phyloP scores from a whole-genome alignment of 352 stramenopile genomes.

The Phytophthora cryptogea region DNA sequence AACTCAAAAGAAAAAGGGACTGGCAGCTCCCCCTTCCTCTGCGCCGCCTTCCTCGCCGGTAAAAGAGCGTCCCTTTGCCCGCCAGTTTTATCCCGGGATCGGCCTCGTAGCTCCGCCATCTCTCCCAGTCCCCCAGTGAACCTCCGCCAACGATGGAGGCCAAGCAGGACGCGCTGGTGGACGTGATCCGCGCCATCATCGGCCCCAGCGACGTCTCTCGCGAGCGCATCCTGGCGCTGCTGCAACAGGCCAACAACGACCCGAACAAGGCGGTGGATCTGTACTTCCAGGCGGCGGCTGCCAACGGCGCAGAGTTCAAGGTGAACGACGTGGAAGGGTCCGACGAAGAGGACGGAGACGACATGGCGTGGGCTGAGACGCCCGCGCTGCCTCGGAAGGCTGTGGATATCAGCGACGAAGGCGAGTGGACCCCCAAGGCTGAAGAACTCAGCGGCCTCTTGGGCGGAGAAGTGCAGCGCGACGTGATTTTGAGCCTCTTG shows the following conservation, averaged over 20 bases:
- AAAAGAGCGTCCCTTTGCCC: too few species aligned
- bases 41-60: slow-evolving; percentile 2
- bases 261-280: slow-evolving; percentile 85
- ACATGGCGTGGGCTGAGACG: slow-evolving; percentile 26
- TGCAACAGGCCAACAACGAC: slow-evolving; percentile 65
- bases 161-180: slow-evolving; percentile 69
- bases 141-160: slow-evolving; percentile 39
- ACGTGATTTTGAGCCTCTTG: slow-evolving; percentile 61
- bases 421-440: slow-evolving; percentile 49
- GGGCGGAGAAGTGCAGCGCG: slow-evolving; percentile 60
- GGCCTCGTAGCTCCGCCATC: slow-evolving; percentile 13
- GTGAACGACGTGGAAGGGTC: slow-evolving; percentile 61
- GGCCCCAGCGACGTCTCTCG: slow-evolving; percentile 62
- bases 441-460: slow-evolving; percentile 74
- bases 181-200: slow-evolving; percentile 81
- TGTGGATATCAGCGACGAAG: slow-evolving; percentile 13
- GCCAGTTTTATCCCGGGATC: slow-evolving; percentile 31
- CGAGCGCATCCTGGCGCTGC: slow-evolving; percentile 66
- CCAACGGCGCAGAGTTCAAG: slow-evolving; percentile 43
- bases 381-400: slow-evolving; percentile 17
- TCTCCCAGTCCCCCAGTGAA: slow-evolving; percentile 1
- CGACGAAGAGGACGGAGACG: slow-evolving; percentile 40
- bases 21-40: neutral
- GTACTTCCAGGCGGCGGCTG: slow-evolving; percentile 70
- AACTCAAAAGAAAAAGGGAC: slow-evolving; percentile 36